A percentile compares a stretch with the other conserved stretches of the same genome.
Evolutionary conservation across 345 rosid genomes (phyloP).

Genomic region (Gossypium bickii): DNA sequence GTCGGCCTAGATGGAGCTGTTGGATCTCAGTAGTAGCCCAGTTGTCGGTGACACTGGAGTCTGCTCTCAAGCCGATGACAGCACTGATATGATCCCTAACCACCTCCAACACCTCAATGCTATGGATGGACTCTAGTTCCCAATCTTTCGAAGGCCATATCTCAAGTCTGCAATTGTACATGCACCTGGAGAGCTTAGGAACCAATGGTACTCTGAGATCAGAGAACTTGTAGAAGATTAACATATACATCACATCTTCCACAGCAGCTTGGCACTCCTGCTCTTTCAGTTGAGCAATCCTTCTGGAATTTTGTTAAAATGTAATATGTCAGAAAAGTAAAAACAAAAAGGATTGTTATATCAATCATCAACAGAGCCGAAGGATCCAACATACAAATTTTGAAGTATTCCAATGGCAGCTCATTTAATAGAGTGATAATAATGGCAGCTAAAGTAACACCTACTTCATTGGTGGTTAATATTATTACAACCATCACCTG

Average conservation of each 20-base stretch:
- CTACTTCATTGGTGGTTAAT: constrained; percentile 5
- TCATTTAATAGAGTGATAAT: constrained; percentile 9
- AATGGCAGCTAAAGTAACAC: constrained; percentile 3
- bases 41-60: constrained; percentile 73
- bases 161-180: constrained; percentile 78
- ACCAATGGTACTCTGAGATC: constrained; percentile 78
- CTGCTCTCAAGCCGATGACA: constrained; percentile 64
- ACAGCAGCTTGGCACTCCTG: constrained; percentile 59
- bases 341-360: background rate
- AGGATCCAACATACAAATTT: background rate
- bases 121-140: constrained; percentile 82
- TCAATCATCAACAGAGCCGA: constrained; percentile 1
- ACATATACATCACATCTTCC: constrained; percentile 86
- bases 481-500: background rate
- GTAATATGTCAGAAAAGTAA: constrained; percentile 12
- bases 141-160: constrained; percentile 88
- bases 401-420: background rate
- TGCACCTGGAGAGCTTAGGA: constrained; percentile 83
- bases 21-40: constrained; percentile 80
- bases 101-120: constrained; percentile 63
- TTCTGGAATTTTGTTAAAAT: constrained; percentile 39
- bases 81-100: constrained; percentile 66
- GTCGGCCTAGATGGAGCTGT: constrained; percentile 39
- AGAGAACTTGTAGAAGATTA: constrained; percentile 71
- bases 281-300: constrained; percentile 76